These are phyloP conservation scores for Phyllosticta citrichinensis DNA, from an alignment of 2,329 filamentous ascomycete species.

Conservation along the genomic window DNA sequence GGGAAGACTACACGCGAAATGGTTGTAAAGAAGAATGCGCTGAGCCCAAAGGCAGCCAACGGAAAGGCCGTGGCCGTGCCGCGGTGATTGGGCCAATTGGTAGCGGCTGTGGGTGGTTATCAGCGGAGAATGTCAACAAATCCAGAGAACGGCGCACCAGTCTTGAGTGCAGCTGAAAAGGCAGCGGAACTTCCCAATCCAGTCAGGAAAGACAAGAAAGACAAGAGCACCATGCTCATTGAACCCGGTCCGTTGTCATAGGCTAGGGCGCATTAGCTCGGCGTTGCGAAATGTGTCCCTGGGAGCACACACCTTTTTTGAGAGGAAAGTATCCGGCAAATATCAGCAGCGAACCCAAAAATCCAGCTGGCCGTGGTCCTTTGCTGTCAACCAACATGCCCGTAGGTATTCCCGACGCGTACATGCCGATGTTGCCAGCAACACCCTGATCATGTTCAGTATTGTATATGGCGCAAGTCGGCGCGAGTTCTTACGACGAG, in stretches of 20 bases:
- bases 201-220: constrained; percentile 75
- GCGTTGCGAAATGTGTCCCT: background rate
- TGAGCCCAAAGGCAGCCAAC: constrained; percentile 83
- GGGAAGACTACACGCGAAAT: constrained; percentile 69
- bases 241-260: constrained; percentile 58
- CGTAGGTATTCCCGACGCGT: constrained; percentile 77
- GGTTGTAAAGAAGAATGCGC: constrained; percentile 90
- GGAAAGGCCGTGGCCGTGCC: constrained; percentile 93
- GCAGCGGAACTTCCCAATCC: constrained; percentile 83
- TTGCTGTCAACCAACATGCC: constrained; percentile 78
- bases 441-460: constrained; percentile 37
- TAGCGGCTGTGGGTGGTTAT: constrained; percentile 51
- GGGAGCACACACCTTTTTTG: constrained; percentile 41
- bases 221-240: constrained; percentile 50
- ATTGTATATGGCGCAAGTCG: constrained; percentile 6
- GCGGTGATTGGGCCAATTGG: constrained; percentile 85
- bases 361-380: constrained; percentile 68
- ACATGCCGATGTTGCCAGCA: constrained; percentile 89
- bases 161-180: constrained; percentile 83
- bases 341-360: constrained; percentile 64
- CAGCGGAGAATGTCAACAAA: background rate
- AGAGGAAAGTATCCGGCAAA: constrained; percentile 79
- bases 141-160: constrained; percentile 31
- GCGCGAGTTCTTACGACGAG: constrained; percentile 56
- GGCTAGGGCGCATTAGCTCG: constrained; percentile 40